Conservation (phyloP, 1,139 yeast species). For the Geotrichum phurueaensis region DNA sequence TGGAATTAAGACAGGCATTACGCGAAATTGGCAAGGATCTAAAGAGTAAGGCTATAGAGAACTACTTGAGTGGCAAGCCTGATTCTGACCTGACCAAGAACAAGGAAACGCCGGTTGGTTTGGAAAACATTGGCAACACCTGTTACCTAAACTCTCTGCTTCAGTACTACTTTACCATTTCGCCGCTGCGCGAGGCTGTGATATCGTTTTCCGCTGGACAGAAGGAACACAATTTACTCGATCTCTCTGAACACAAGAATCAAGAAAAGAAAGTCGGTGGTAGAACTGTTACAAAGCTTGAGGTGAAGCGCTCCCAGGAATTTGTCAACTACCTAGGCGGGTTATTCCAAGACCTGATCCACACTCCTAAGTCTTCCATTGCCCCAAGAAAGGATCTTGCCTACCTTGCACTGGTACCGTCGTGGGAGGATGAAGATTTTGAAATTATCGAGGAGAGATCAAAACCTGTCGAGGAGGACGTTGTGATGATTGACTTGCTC, state of each 20-base stretch:
- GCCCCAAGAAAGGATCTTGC: slow-evolving; percentile 82
- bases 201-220: slow-evolving; percentile 42
- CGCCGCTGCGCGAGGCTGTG: slow-evolving; percentile 69
- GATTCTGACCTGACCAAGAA: slow-evolving; percentile 12
- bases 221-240: slow-evolving; percentile 22
- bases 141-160: slow-evolving; percentile 86
- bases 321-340: slow-evolving; percentile 67
- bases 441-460: slow-evolving; percentile 17
- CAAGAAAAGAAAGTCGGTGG: slow-evolving; percentile 67
- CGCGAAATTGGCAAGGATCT: slow-evolving; percentile 32
- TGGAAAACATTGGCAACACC: slow-evolving; percentile 91
- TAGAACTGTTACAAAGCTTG: slow-evolving; percentile 62
- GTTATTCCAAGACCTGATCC: slow-evolving; percentile 64
- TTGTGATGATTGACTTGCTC: slow-evolving; percentile 1
- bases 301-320: slow-evolving; percentile 73
- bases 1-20: slow-evolving; percentile 34
- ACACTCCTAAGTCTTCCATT: slow-evolving; percentile 57
- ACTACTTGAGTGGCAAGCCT: slow-evolving; percentile 24
- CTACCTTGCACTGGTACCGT: slow-evolving; percentile 77
- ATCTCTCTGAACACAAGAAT: slow-evolving; percentile 2
- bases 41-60: slow-evolving; percentile 25
- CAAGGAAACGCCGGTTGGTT: slow-evolving; percentile 41
- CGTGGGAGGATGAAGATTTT: slow-evolving; percentile 33
- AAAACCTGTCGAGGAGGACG: slow-evolving; percentile 4
- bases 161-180: slow-evolving; percentile 82